Percentiles rank a stretch among this genome's conserved stretches.
phyloP scores from a whole-genome alignment of 176 grass and related monocot genomes.

The Calamus simplicifolius region DNA sequence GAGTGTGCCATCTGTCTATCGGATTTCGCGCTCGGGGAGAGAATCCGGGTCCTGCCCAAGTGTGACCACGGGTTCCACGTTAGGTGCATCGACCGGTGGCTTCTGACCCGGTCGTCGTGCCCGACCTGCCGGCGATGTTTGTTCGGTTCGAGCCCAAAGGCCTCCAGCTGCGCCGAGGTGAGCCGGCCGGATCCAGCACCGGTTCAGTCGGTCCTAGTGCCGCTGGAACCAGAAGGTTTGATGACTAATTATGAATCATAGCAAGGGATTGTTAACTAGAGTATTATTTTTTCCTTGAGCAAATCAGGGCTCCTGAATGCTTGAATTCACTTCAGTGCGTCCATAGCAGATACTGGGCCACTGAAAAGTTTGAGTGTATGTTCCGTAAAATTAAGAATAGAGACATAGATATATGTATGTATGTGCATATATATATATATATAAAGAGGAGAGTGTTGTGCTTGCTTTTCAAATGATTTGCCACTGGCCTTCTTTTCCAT shows the following conservation, averaged over 20 bases:
- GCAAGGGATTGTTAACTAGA: no score
- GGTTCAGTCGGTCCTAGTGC: slow-evolving; percentile 23
- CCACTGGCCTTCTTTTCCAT: no score
- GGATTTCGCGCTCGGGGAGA: slow-evolving; percentile 67
- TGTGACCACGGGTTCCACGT: slow-evolving; percentile 92
- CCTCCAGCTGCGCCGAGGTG: slow-evolving; percentile 33
- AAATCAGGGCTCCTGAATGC: no score
- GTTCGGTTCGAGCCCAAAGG: slow-evolving; percentile 38
- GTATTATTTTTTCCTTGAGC: no score
- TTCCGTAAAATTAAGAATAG: no score
- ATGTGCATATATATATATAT: no score
- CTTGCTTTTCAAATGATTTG: no score
- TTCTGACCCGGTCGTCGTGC: slow-evolving; percentile 58
- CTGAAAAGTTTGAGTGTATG: no score
- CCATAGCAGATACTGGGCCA: no score
- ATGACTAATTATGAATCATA: slow-evolving; percentile 24
- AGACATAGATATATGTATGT: no score
- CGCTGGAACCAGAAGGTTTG: slow-evolving; percentile 66
- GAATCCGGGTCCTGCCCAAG: slow-evolving; percentile 58
- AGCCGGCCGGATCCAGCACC: slow-evolving; percentile 7
- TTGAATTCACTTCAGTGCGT: no score
- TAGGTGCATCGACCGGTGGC: slow-evolving; percentile 84
- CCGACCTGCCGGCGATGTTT: slow-evolving; percentile 62
- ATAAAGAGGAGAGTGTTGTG: no score
- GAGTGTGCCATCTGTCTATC: slow-evolving; percentile 70